Conservation (phyloP, 1,139 yeast species). For the Magnusiomyces fungicola region DNA sequence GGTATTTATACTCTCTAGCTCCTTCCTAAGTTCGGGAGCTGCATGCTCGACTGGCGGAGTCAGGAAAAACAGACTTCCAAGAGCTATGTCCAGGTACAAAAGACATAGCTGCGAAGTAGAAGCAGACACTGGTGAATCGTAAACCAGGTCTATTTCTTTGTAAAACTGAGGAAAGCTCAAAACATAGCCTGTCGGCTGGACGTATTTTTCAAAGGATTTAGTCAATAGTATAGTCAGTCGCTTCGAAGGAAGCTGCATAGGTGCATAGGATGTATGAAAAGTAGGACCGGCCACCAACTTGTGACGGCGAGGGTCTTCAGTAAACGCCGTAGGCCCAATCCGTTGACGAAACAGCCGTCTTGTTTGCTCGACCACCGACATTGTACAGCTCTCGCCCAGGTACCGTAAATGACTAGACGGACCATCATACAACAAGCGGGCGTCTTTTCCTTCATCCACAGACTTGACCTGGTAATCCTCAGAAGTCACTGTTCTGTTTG, state of each 20-base stretch:
- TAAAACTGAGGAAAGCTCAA: constrained; percentile 34
- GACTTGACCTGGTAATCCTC: constrained; percentile 21
- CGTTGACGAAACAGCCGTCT: constrained; percentile 29
- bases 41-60: constrained; percentile 7
- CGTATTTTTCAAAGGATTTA: constrained; percentile 31
- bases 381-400: constrained; percentile 34
- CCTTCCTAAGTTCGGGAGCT: constrained; percentile 3
- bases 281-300: constrained; percentile 33
- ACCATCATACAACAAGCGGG: constrained; percentile 30
- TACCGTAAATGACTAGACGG: constrained; percentile 30
- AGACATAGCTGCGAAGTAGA: constrained; percentile 28
- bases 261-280: constrained; percentile 20
- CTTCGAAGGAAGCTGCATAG: constrained; percentile 31
- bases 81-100: constrained; percentile 37
- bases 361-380: constrained; percentile 31
- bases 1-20: constrained; percentile 1
- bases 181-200: constrained; percentile 36
- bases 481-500: constrained; percentile 1
- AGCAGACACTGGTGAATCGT: constrained; percentile 28
- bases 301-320: constrained; percentile 35
- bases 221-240: constrained; percentile 30
- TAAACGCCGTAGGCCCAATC: constrained; percentile 31
- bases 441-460: constrained; percentile 28
- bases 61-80: constrained; percentile 36
- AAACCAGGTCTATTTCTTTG: constrained; percentile 28